phyloP scores from a whole-genome alignment of 257 asterid genomes.

The Marsdenia floribunda region DNA sequence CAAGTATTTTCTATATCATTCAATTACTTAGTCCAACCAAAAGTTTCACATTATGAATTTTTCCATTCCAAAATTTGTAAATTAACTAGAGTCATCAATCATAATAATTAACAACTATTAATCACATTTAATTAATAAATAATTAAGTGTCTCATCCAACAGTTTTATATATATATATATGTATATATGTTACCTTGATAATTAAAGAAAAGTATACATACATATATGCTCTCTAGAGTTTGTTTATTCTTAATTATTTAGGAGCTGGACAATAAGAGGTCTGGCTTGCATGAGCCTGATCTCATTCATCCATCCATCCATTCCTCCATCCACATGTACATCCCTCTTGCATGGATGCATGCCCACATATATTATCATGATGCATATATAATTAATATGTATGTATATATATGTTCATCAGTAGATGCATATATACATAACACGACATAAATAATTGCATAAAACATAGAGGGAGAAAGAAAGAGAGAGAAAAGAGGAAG shows the following conservation, averaged over 20 bases:
- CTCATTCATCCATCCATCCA: not conserved
- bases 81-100: not conserved
- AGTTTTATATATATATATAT: no score
- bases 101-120: not conserved
- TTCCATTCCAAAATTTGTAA: not conserved
- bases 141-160: no score
- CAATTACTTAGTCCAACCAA: not conserved
- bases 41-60: not conserved
- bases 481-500: constrained; percentile 11
- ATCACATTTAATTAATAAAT: no score
- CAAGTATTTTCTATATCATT: not conserved
- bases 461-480: not conserved
- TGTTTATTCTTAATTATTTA: no score
- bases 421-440: constrained; percentile 6
- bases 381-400: constrained; percentile 4
- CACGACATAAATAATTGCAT: not conserved
- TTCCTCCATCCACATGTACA: not conserved
- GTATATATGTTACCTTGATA: no score
- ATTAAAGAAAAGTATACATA: no score
- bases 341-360: constrained; percentile 16
- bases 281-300: constrained; percentile 1
- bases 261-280: not conserved
- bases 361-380: constrained; percentile 15
- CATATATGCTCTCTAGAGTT: no score
- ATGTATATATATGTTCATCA: not conserved